These are phyloP conservation scores for Sporisorium exsertum DNA, from an alignment of 1,284 basidiomycete species.

Conservation along the genomic window DNA sequence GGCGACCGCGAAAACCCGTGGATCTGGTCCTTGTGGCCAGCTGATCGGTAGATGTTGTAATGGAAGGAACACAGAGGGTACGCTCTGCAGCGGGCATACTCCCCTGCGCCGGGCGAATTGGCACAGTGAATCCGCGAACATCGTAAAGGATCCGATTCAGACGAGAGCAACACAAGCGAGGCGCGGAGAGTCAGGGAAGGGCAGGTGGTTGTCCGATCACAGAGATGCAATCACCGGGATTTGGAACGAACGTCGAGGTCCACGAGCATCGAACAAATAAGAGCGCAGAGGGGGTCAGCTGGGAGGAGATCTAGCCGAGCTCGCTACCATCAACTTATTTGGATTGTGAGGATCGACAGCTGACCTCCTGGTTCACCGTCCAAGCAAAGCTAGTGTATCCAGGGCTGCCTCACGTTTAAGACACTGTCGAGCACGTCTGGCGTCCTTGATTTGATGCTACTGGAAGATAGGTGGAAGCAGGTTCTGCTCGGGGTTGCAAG, in stretches of 20 bases:
- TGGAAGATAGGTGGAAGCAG: background rate
- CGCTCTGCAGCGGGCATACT: conserved; percentile 21
- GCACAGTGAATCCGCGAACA: background rate
- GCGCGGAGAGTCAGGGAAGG: background rate
- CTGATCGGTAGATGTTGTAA: conserved; percentile 12
- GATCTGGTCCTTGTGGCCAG: background rate
- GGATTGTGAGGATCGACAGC: background rate
- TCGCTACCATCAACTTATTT: background rate
- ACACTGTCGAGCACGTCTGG: background rate
- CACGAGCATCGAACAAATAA: conserved; percentile 4
- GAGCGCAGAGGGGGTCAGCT: background rate
- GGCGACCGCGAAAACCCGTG: background rate
- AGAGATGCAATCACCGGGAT: too few relatives aligned
- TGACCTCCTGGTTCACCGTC: background rate
- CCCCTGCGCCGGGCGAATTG: too few relatives aligned
- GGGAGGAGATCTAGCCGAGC: conserved; percentile 4
- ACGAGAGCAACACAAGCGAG: background rate
- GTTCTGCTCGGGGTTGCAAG: conserved; percentile 7
- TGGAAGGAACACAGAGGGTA: background rate
- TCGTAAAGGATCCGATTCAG: background rate
- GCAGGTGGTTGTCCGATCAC: background rate
- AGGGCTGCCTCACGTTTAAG: too few relatives aligned
- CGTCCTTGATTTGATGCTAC: background rate
- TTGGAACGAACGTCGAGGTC: background rate
- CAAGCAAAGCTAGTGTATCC: background rate